Conservation (phyloP, 257 asterid genomes). For the Lavandula angustifolia region DNA sequence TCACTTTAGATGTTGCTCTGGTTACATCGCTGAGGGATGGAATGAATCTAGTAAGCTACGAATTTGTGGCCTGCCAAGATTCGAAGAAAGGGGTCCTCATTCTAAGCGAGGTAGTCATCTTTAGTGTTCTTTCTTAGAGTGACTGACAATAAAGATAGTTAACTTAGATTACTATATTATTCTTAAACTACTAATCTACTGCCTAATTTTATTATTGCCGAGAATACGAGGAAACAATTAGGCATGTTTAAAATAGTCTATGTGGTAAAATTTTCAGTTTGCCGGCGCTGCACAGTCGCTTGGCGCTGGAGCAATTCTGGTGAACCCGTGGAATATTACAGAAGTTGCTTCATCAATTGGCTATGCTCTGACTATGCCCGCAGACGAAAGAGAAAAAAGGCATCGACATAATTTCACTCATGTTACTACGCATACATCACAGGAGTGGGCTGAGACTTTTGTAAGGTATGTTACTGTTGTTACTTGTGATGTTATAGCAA, state of each 20-base stretch:
- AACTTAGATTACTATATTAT: too few species aligned
- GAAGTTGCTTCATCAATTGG: conserved; percentile 85
- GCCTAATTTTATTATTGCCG: too few species aligned
- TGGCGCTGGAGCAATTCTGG: conserved; percentile 92
- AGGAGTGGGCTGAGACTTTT: conserved; percentile 96
- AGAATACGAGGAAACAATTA: too few species aligned
- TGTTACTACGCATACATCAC: conserved; percentile 84
- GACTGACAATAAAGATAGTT: too few species aligned
- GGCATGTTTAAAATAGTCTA: too few species aligned
- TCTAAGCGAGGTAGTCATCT: conserved; percentile 76
- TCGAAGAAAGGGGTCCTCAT: conserved; percentile 90
- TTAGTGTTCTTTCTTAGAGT: conserved; percentile 22
- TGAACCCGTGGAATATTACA: conserved; percentile 89
- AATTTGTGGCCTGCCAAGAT: conserved; percentile 94
- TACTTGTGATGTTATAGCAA: too few species aligned
- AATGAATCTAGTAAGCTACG: conserved; percentile 96
- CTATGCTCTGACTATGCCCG: conserved; percentile 76
- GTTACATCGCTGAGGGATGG: conserved; percentile 95
- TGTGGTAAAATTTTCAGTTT: conserved; percentile 48
- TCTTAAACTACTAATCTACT: too few species aligned
- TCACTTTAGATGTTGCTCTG: conserved; percentile 68
- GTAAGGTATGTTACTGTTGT: conserved; percentile 79
- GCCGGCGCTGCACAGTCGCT: conserved; percentile 98
- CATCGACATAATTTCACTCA: conserved; percentile 85
- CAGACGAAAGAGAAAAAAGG: conserved; percentile 80